Evolutionary conservation across 352 stramenopile genomes (phyloP).

Genomic region (Poterioochromonas sp.): DNA sequence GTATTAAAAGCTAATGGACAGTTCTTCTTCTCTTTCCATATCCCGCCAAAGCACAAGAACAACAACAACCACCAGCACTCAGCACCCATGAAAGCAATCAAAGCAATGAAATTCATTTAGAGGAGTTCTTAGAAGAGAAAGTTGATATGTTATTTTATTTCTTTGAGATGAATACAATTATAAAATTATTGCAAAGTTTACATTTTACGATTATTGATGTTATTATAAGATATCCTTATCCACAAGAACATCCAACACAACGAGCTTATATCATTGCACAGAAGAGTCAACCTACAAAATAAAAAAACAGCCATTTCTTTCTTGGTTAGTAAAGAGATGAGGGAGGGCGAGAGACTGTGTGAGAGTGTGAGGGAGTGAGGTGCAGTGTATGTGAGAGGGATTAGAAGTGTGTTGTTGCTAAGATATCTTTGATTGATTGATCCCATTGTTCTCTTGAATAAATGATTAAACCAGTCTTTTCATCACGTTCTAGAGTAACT

Average conservation of each 20-base stretch:
- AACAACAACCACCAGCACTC: too few relatives aligned
- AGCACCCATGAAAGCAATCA: too few relatives aligned
- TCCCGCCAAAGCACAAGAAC: too few relatives aligned
- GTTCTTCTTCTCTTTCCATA: too few relatives aligned
- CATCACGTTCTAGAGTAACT: background rate
- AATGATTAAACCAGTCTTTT: background rate
- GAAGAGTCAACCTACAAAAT: background rate
- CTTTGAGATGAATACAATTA: too few relatives aligned
- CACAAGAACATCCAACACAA: background rate
- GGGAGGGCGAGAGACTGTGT: background rate
- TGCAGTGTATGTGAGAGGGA: background rate
- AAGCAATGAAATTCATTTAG: too few relatives aligned
- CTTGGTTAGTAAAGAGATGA: background rate
- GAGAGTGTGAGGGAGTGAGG: background rate
- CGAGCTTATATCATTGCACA: background rate
- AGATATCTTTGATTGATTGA: background rate
- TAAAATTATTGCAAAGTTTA: too few relatives aligned
- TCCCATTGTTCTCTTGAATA: background rate
- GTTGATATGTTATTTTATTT: too few relatives aligned
- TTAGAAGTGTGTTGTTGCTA: background rate
- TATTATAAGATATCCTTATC: background rate
- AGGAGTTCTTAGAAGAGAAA: too few relatives aligned
- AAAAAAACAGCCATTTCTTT: background rate
- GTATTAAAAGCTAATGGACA: too few relatives aligned
- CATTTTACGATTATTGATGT: too few relatives aligned